These are phyloP conservation scores for Pleurostoma richardsiae DNA, from an alignment of 2,329 filamentous ascomycete species.

Conservation along the genomic window DNA sequence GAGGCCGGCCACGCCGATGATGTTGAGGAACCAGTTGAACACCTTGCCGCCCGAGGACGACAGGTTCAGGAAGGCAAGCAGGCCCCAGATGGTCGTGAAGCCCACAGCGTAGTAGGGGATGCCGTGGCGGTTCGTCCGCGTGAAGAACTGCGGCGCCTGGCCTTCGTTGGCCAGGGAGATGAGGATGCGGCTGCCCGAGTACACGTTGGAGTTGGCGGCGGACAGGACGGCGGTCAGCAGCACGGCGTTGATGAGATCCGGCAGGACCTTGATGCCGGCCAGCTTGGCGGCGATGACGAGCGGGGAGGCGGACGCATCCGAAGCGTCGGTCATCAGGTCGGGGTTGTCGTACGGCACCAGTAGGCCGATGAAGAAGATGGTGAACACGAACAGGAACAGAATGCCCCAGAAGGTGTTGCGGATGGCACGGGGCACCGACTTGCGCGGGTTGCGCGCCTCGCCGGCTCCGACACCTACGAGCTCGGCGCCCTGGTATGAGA, in stretches of 20 bases:
- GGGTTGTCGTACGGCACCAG: constrained; percentile 59
- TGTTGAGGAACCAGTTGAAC: constrained; percentile 70
- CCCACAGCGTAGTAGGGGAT: constrained; percentile 60
- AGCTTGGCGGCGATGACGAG: constrained; percentile 56
- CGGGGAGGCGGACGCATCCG: constrained; percentile 60
- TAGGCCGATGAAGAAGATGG: constrained; percentile 67
- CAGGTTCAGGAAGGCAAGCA: constrained; percentile 65
- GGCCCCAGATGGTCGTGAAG: constrained; percentile 51
- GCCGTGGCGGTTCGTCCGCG: constrained; percentile 53
- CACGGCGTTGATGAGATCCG: constrained; percentile 71
- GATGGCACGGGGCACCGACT: constrained; percentile 68
- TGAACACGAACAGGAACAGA: constrained; percentile 60
- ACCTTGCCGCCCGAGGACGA: constrained; percentile 52
- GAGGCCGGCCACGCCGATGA: constrained; percentile 63
- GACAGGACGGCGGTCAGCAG: constrained; percentile 74
- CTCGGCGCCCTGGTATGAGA: constrained; percentile 69
- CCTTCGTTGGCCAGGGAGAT: constrained; percentile 61
- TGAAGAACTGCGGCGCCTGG: constrained; percentile 56
- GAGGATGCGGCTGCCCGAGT: constrained; percentile 65
- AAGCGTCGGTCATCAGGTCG: constrained; percentile 43
- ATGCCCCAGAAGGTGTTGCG: constrained; percentile 73
- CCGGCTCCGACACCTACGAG: constrained; percentile 75
- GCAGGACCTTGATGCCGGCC: constrained; percentile 59
- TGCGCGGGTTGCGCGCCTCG: constrained; percentile 67
- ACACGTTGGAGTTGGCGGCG: constrained; percentile 73